Evolutionary conservation across 225 moss, liverwort and hornwort genomes (phyloP).

Genomic region (Thuidium tamariscinum): DNA sequence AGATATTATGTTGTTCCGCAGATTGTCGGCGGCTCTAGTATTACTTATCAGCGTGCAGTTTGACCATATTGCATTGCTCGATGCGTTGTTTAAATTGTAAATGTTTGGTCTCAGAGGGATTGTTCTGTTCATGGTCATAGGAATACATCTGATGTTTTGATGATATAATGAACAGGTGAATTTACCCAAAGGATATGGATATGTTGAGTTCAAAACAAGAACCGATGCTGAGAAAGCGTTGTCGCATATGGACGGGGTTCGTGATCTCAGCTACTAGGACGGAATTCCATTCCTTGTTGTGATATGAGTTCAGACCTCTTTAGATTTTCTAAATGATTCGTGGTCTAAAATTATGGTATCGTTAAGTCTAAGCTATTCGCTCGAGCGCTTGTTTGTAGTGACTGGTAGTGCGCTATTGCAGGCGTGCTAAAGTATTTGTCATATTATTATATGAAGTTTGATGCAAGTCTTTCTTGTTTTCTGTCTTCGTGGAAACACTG

Average conservation of each 20-base stretch:
- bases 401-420: not conserved
- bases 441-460: not conserved
- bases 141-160: not conserved
- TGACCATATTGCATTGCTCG: not conserved
- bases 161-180: conserved; percentile 39
- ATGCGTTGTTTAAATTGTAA: too few species aligned
- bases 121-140: not conserved
- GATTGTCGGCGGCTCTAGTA: not conserved
- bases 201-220: conserved; percentile 92
- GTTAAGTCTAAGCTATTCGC: not conserved
- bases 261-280: not conserved
- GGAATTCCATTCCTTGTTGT: not conserved
- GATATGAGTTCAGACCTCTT: not conserved
- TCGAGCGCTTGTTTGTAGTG: not conserved
- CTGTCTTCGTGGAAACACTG: not conserved
- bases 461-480: not conserved
- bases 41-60: not conserved
- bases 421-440: not conserved
- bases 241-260: conserved; percentile 88
- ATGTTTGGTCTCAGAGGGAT: not conserved
- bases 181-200: conserved; percentile 89
- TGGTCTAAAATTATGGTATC: not conserved
- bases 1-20: not conserved
- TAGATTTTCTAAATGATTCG: not conserved
- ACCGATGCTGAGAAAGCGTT: conserved; percentile 89